These are phyloP conservation scores for Pseudozyma sp. DNA, from an alignment of 1,284 basidiomycete genomes.

Conservation along the genomic window DNA sequence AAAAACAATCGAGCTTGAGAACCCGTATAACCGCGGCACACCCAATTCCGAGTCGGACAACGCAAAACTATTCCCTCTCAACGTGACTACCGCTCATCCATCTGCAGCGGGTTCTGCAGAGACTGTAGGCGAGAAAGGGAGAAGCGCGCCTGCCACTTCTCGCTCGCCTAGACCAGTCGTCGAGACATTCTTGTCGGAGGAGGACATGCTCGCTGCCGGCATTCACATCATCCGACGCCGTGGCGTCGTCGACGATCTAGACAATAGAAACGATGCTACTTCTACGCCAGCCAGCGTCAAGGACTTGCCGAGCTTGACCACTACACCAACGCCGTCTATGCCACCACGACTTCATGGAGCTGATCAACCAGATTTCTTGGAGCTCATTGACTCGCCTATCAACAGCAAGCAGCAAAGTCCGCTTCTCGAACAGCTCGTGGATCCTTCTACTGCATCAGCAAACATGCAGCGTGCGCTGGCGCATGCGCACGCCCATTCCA, in stretches of 20 bases:
- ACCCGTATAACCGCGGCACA: slow-evolving; percentile 17
- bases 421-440: slow-evolving; percentile 21
- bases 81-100: slow-evolving; percentile 11
- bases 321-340: slow-evolving; percentile 17
- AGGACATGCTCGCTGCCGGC: slow-evolving; percentile 49
- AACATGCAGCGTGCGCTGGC: slow-evolving; percentile 20
- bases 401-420: slow-evolving; percentile 27
- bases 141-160: slow-evolving; percentile 4
- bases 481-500: slow-evolving; percentile 13
- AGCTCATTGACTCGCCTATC: slow-evolving; percentile 37
- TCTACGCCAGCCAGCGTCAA: slow-evolving; percentile 12
- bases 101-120: neutral
- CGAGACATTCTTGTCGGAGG: slow-evolving; percentile 38
- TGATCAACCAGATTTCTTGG: slow-evolving; percentile 48
- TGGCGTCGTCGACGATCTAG: slow-evolving; percentile 2
- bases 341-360: slow-evolving; percentile 36
- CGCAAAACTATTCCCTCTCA: slow-evolving; percentile 37
- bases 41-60: slow-evolving; percentile 6
- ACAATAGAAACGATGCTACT: neutral
- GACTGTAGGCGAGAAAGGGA: slow-evolving; percentile 1
- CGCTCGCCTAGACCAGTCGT: slow-evolving; percentile 19
- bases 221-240: slow-evolving; percentile 47
- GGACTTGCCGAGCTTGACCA: slow-evolving; percentile 1
- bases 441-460: slow-evolving; percentile 10
- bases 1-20: slow-evolving; percentile 45